Percentiles rank a stretch among this genome's conserved stretches.
phyloP scores from a whole-genome alignment of 768 basidiomycete genomes.

The Porphyrellus cyaneotinctus region DNA sequence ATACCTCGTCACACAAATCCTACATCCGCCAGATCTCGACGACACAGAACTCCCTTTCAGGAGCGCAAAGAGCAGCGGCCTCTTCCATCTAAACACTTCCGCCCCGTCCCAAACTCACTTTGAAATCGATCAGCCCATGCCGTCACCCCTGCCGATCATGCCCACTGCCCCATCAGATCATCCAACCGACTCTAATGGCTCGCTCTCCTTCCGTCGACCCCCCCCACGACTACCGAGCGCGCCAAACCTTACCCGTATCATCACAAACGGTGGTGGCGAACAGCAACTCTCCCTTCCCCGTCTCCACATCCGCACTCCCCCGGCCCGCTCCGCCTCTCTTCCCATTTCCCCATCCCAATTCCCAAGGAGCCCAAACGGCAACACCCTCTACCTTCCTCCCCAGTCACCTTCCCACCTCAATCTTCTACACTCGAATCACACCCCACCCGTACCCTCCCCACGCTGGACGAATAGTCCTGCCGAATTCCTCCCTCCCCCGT shows the following conservation, averaged over 20 bases:
- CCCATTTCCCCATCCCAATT: constrained; percentile 38
- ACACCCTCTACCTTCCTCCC: constrained; percentile 24
- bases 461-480: constrained; percentile 34
- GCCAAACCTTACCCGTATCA: constrained; percentile 57
- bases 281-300: constrained; percentile 45
- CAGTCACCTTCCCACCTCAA: constrained; percentile 60
- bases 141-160: constrained; percentile 56
- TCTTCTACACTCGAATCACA: constrained; percentile 56
- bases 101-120: constrained; percentile 50
- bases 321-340: constrained; percentile 56
- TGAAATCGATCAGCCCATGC: constrained; percentile 53
- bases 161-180: constrained; percentile 41
- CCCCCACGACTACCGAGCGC: constrained; percentile 58
- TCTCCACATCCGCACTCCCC: constrained; percentile 57
- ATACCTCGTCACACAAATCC: constrained; percentile 37
- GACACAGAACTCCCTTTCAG: constrained; percentile 18
- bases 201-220: constrained; percentile 49
- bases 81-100: constrained; percentile 67
- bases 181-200: constrained; percentile 46
- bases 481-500: constrained; percentile 39
- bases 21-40: constrained; percentile 13
- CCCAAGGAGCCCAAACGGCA: constrained; percentile 17
- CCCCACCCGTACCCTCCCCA: constrained; percentile 48
- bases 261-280: constrained; percentile 52
- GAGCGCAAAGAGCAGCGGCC: constrained; percentile 41